Conservation (phyloP, 441 rosid genomes). For the Erysimum pusillum region DNA sequence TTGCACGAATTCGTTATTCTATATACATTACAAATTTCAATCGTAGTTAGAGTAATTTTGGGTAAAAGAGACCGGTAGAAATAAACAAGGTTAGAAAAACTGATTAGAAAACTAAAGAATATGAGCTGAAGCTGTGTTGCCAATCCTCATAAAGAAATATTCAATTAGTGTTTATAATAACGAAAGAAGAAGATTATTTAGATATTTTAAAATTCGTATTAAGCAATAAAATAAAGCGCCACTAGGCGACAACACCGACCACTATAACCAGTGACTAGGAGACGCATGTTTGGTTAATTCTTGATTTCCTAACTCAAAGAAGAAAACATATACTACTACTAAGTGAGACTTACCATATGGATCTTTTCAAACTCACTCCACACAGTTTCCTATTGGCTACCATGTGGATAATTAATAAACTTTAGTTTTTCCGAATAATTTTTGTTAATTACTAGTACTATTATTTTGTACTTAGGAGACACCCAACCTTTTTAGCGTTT, state of each 20-base stretch:
- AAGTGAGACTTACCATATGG: slow-evolving; percentile 59
- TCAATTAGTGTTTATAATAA: slow-evolving; percentile 42
- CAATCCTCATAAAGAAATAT: slow-evolving; percentile 29
- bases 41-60: not conserved
- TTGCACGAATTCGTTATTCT: not conserved
- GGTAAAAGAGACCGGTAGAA: slow-evolving; percentile 10
- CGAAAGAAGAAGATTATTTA: slow-evolving; percentile 30
- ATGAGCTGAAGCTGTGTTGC: not conserved
- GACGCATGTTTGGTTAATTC: slow-evolving; percentile 69
- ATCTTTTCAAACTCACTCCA: slow-evolving; percentile 36
- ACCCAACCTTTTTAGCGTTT: not conserved
- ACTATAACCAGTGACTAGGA: slow-evolving; percentile 56
- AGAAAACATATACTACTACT: slow-evolving; percentile 51
- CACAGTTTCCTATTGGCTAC: slow-evolving; percentile 49
- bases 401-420: slow-evolving; percentile 42
- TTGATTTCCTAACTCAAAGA: slow-evolving; percentile 42
- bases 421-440: not conserved
- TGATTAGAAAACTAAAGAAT: slow-evolving; percentile 6
- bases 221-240: slow-evolving; percentile 36
- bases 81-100: slow-evolving; percentile 6
- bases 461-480: not conserved
- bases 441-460: not conserved
- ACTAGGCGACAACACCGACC: slow-evolving; percentile 64
- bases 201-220: slow-evolving; percentile 19
- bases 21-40: not conserved